These are phyloP conservation scores for Aspergillus ochraceus DNA, from an alignment of 2,329 filamentous ascomycete genomes.

Conservation along the genomic window DNA sequence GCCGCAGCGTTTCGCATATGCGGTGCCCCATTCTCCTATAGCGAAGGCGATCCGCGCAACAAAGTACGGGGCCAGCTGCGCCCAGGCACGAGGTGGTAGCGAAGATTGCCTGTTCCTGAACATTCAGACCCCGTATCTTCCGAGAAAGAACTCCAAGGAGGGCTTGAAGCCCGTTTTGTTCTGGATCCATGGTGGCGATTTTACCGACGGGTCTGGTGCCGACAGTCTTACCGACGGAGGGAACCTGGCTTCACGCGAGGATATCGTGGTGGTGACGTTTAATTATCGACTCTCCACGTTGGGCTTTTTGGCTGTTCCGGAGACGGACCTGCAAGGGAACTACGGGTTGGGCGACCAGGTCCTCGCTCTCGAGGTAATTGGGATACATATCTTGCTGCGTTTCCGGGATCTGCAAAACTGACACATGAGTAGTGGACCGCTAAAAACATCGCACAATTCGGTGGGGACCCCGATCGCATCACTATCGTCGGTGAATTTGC, in stretches of 20 bases:
- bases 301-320: constrained; percentile 58
- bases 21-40: constrained; percentile 45
- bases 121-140: constrained; percentile 50
- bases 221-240: constrained; percentile 49
- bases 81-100: constrained; percentile 38
- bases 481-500: constrained; percentile 49
- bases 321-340: constrained; percentile 55
- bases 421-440: constrained; percentile 41
- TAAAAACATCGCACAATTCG: constrained; percentile 48
- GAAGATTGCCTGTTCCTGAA: constrained; percentile 54
- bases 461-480: constrained; percentile 48
- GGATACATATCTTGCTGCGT: background rate
- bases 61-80: constrained; percentile 49
- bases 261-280: constrained; percentile 59
- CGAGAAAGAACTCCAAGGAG: constrained; percentile 39
- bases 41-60: constrained; percentile 51
- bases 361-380: constrained; percentile 43
- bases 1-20: constrained; percentile 47
- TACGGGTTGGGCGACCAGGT: constrained; percentile 54
- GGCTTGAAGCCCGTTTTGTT: constrained; percentile 51
- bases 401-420: background rate
- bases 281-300: constrained; percentile 61
- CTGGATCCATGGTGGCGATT: constrained; percentile 60
- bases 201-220: constrained; percentile 48
- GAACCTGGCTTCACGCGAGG: constrained; percentile 58